These are phyloP conservation scores for Fraxinus sp. DNA, from an alignment of 305 asterid species.

Conservation along the genomic window DNA sequence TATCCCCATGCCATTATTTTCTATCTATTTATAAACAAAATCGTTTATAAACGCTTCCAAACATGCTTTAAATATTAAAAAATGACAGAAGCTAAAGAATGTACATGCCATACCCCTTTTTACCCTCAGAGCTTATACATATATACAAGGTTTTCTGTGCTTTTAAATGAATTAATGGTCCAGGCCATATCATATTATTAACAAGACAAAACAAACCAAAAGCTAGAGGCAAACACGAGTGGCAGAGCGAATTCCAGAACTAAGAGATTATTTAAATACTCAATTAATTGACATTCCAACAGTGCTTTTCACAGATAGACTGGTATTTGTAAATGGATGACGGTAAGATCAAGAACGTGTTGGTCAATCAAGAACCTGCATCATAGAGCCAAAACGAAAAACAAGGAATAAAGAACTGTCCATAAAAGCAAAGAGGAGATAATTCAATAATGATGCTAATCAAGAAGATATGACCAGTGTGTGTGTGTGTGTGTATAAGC, in stretches of 20 bases:
- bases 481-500: not conserved
- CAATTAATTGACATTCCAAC: conserved; percentile 8
- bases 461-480: not conserved
- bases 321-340: conserved; percentile 16
- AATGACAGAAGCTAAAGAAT: not conserved
- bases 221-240: not conserved
- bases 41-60: not conserved
- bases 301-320: conserved; percentile 17
- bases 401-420: not conserved
- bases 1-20: not conserved
- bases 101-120: not conserved
- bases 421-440: not conserved
- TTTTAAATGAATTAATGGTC: not conserved
- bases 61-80: not conserved
- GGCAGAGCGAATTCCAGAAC: not conserved
- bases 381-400: conserved; percentile 14
- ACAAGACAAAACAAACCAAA: not conserved
- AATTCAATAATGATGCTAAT: not conserved
- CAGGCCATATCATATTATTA: not conserved
- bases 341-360: conserved; percentile 2
- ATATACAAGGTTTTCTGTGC: not conserved
- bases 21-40: not conserved
- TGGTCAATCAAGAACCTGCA: conserved; percentile 18
- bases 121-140: not conserved
- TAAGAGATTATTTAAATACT: conserved; percentile 8